phyloP scores from a whole-genome alignment of 2,329 filamentous ascomycete genomes.

The Penicillium sp. region DNA sequence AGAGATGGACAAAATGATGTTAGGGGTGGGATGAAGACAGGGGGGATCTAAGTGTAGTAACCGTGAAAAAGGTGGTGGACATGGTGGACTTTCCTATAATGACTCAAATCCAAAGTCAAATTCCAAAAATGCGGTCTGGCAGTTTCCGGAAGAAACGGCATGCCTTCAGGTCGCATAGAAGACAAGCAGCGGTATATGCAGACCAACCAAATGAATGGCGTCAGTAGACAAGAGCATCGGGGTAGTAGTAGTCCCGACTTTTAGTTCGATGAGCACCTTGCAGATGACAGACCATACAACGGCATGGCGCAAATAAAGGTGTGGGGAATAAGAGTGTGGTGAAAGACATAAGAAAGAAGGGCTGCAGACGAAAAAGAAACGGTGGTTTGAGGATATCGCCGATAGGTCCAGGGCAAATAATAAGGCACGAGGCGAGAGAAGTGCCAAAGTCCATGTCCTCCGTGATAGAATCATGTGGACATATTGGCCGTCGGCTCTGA shows the following conservation, averaged over 20 bases:
- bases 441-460: constrained; percentile 2
- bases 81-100: background rate
- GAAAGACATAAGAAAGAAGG: background rate
- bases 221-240: background rate
- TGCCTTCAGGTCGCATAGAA: constrained; percentile 15
- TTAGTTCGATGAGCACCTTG: constrained; percentile 2
- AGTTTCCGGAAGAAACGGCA: background rate
- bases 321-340: constrained; percentile 14
- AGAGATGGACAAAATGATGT: background rate
- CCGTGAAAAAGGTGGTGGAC: background rate
- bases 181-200: constrained; percentile 24
- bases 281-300: constrained; percentile 19
- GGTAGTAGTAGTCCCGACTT: constrained; percentile 1
- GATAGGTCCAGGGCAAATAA: background rate
- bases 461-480: constrained; percentile 24
- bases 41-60: background rate
- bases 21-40: constrained; percentile 2
- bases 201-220: constrained; percentile 15
- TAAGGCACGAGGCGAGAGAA: constrained; percentile 4
- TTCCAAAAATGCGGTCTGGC: constrained; percentile 9
- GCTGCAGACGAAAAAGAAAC: background rate
- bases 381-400: background rate
- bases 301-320: constrained; percentile 24
- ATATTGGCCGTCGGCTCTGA: constrained; percentile 2
- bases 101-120: constrained; percentile 3